Percentiles rank a stretch among this genome's conserved stretches.
These are phyloP conservation scores for Botrytis deweyae DNA, from an alignment of 2,329 filamentous ascomycete genomes.

Conservation along the genomic window DNA sequence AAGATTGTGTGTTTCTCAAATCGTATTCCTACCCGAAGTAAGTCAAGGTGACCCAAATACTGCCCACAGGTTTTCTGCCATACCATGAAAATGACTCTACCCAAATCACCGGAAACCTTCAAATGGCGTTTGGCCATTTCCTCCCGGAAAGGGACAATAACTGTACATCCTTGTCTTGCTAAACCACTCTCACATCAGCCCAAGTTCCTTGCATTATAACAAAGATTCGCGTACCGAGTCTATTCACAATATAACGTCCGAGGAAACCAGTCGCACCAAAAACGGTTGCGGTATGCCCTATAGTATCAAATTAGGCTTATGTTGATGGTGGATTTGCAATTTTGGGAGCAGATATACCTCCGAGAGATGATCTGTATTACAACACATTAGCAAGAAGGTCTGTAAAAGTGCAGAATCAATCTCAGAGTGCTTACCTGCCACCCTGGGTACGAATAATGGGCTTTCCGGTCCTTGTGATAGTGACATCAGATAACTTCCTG, in stretches of 20 bases:
- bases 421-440: constrained; percentile 66
- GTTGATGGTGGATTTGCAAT: constrained; percentile 17
- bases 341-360: constrained; percentile 60
- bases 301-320: constrained; percentile 31
- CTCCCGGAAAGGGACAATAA: constrained; percentile 90
- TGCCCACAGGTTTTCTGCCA: neutral
- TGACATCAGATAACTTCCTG: constrained; percentile 72
- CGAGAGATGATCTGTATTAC: constrained; percentile 69
- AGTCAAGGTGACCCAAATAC: constrained; percentile 9
- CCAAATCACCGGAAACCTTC: constrained; percentile 93
- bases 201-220: neutral
- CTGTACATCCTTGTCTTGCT: constrained; percentile 93
- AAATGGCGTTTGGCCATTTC: constrained; percentile 98
- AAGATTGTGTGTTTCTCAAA: constrained; percentile 87
- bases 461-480: constrained; percentile 94
- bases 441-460: constrained; percentile 86
- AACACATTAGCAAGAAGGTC: constrained; percentile 36
- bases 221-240: constrained; percentile 61
- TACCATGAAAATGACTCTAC: constrained; percentile 82
- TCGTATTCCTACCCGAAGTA: constrained; percentile 73
- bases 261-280: constrained; percentile 97
- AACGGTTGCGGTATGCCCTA: constrained; percentile 93
- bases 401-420: constrained; percentile 23
- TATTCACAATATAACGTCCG: constrained; percentile 95
- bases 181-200: constrained; percentile 35